A percentile compares a stretch with the other conserved stretches of the same genome.
Conservation (phyloP, 257 asterid genomes). For the Phtheirospermum japonicum region DNA sequence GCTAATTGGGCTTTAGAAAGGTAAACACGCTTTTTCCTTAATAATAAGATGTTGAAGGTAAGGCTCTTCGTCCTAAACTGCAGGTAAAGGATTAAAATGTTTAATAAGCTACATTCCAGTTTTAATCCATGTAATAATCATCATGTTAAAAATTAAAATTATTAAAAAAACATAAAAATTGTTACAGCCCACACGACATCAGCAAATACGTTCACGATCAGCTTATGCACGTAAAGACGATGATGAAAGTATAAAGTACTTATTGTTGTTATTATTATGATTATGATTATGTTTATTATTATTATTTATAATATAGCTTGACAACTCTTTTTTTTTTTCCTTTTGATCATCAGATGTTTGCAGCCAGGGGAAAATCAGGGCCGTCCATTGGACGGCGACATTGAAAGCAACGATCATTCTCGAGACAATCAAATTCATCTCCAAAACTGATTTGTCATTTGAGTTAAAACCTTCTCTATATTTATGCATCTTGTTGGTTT, state of each 20-base stretch:
- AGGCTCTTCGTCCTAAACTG: conserved; percentile 79
- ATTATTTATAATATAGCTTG: too few relatives aligned
- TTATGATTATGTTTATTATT: background rate
- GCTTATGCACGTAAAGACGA: conserved; percentile 46
- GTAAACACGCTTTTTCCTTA: conserved; percentile 30
- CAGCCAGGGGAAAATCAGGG: conserved; percentile 24
- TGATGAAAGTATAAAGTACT: conserved; percentile 42
- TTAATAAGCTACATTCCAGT: background rate
- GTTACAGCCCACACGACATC: conserved; percentile 70
- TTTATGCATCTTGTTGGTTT: too few relatives aligned
- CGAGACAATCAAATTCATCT: conserved; percentile 10
- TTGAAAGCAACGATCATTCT: conserved; percentile 15
- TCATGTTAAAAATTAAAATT: too few relatives aligned
- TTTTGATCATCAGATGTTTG: conserved; percentile 27
- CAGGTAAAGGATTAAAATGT: conserved; percentile 39
- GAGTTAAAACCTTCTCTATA: background rate
- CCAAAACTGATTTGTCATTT: conserved; percentile 19
- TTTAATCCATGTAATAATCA: too few relatives aligned
- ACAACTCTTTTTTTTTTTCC: too few relatives aligned
- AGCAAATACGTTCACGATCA: conserved; percentile 59
- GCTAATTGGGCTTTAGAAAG: conserved; percentile 93
- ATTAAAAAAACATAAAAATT: too few relatives aligned
- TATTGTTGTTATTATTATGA: background rate
- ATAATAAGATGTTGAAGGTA: too few relatives aligned
- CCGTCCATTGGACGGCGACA: conserved; percentile 3